These are phyloP conservation scores for Naganishia vishniacii DNA, from an alignment of 768 basidiomycete species.

Conservation along the genomic window DNA sequence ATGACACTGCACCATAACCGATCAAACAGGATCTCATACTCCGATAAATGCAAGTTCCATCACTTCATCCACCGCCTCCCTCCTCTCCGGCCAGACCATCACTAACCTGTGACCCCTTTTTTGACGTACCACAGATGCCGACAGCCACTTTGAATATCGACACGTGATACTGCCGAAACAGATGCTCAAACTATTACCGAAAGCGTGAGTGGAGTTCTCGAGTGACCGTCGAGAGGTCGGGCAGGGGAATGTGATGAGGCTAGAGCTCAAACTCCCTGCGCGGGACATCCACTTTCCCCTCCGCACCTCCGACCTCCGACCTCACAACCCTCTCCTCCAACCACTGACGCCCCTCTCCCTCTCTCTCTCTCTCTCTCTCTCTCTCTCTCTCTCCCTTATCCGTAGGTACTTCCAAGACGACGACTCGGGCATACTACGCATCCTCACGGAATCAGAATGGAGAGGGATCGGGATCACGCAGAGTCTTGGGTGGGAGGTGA, in stretches of 20 bases:
- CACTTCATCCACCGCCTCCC: not conserved
- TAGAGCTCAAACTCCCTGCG: too few relatives aligned
- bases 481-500: conserved; percentile 79
- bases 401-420: conserved; percentile 62
- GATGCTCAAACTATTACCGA: conserved; percentile 86
- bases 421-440: conserved; percentile 71
- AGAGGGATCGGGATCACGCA: conserved; percentile 92
- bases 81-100: not conserved
- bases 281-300: too few relatives aligned
- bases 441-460: conserved; percentile 86
- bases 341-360: too few relatives aligned
- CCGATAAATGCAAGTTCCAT: conserved; percentile 43
- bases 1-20: not conserved
- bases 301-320: too few relatives aligned
- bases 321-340: too few relatives aligned
- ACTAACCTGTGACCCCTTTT: too few relatives aligned
- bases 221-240: not conserved
- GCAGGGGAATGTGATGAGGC: not conserved
- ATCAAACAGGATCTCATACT: conserved; percentile 46
- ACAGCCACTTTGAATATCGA: conserved; percentile 82
- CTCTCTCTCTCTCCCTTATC: not conserved
- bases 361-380: too few relatives aligned
- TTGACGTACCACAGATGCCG: conserved; percentile 54
- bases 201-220: conserved; percentile 48
- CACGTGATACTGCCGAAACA: conserved; percentile 96